These are phyloP conservation scores for Moniliella sp. DNA, from an alignment of 1,284 basidiomycete genomes.

Conservation along the genomic window DNA sequence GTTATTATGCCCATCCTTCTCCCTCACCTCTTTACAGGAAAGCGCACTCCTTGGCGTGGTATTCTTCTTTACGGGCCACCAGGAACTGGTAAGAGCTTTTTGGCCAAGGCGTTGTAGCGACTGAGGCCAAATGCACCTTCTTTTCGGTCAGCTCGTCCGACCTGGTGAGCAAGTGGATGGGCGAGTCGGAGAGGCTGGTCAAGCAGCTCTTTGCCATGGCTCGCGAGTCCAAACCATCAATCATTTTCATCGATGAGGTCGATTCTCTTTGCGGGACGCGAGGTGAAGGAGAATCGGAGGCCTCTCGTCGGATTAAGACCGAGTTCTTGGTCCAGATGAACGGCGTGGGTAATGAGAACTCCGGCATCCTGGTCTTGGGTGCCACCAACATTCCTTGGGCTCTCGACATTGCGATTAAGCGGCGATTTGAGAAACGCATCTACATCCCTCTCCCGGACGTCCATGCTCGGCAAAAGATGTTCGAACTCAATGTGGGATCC, in stretches of 20 bases:
- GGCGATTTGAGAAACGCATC: conserved; percentile 92
- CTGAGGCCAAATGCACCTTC: conserved; percentile 90
- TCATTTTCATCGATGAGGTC: conserved; percentile 97
- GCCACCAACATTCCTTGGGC: conserved; percentile 74
- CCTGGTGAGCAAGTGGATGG: conserved; percentile 96
- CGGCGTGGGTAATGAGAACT: conserved; percentile 84
- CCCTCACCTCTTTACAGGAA: conserved; percentile 89
- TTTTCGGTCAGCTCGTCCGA: conserved; percentile 88
- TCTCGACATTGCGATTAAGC: conserved; percentile 88
- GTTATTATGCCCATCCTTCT: conserved; percentile 98
- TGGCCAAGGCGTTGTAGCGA: conserved; percentile 95
- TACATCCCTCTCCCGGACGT: conserved; percentile 88
- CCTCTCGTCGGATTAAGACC: conserved; percentile 85
- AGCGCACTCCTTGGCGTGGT: conserved; percentile 85
- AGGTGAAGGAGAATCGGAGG: conserved; percentile 87
- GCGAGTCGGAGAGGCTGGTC: conserved; percentile 77
- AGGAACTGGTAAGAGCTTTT: conserved; percentile 44
- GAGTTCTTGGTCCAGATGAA: conserved; percentile 94
- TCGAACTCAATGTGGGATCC: conserved; percentile 78
- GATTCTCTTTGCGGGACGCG: conserved; percentile 84
- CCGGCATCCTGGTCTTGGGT: conserved; percentile 83
- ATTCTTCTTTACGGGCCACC: conserved; percentile 76
- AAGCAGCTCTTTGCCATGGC: conserved; percentile 92
- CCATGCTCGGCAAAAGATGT: conserved; percentile 83
- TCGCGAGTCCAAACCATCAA: conserved; percentile 79